Conservation (phyloP, 768 basidiomycete genomes). For the Symmetrospora coprosmae region DNA sequence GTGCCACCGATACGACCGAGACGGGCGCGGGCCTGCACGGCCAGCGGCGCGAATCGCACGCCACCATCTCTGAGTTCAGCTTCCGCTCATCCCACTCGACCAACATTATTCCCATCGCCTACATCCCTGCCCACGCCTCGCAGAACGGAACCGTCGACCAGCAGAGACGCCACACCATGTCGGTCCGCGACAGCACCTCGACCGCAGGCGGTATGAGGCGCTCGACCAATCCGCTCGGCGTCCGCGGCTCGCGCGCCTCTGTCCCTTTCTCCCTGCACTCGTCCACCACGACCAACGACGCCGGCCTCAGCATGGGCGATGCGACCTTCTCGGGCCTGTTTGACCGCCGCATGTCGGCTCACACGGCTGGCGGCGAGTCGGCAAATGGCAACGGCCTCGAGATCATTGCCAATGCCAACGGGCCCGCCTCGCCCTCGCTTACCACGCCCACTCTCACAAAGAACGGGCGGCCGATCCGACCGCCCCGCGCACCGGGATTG, state of each 20-base stretch:
- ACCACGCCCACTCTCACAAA: constrained; percentile 5
- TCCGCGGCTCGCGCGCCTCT: too few relatives aligned
- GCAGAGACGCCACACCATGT: constrained; percentile 8
- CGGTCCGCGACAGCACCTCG: neutral
- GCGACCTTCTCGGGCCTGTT: constrained; percentile 14
- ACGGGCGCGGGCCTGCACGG: too few relatives aligned
- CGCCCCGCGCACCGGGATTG: constrained; percentile 31
- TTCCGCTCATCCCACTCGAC: constrained; percentile 34
- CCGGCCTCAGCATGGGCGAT: neutral
- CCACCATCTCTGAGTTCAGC: constrained; percentile 29
- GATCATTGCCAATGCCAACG: neutral
- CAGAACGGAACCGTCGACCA: constrained; percentile 27
- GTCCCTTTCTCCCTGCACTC: constrained; percentile 14
- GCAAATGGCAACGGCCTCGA: constrained; percentile 20
- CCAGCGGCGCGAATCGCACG: constrained; percentile 9
- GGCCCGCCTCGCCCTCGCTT: neutral
- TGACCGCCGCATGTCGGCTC: neutral
- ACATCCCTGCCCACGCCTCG: constrained; percentile 33
- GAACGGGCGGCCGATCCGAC: constrained; percentile 29
- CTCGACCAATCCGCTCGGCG: too few relatives aligned
- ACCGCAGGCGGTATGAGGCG: too few relatives aligned
- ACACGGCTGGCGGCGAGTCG: constrained; percentile 17
- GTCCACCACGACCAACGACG: neutral
- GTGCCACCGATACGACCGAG: too few relatives aligned
- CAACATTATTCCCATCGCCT: constrained; percentile 34